Conservation (phyloP, 495 filamentous ascomycete species). For the Jackrogersella minutella region DNA sequence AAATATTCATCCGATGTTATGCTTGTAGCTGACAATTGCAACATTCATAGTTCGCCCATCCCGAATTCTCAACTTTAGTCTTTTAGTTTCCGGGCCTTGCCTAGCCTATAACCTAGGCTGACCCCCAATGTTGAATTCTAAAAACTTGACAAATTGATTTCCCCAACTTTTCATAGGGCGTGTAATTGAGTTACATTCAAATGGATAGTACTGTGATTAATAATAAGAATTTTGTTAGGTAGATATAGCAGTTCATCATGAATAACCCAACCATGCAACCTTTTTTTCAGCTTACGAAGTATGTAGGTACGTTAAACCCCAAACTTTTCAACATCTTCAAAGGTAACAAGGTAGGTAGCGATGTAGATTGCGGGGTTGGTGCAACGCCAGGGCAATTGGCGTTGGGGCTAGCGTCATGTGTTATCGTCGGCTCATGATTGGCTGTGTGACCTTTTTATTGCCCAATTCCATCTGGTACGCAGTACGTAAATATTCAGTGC, state of each 20-base stretch:
- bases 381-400: slow-evolving; percentile 22
- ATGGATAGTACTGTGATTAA: slow-evolving; percentile 8
- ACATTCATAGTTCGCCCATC: slow-evolving; percentile 9
- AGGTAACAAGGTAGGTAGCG: slow-evolving; percentile 4
- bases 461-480: slow-evolving; percentile 38
- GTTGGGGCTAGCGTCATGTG: slow-evolving; percentile 14
- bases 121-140: slow-evolving; percentile 22
- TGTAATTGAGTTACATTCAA: slow-evolving; percentile 32
- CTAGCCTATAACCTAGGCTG: background rate
- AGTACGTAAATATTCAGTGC: slow-evolving; percentile 35
- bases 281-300: slow-evolving; percentile 31
- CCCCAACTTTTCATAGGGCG: slow-evolving; percentile 4
- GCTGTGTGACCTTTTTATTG: slow-evolving; percentile 26
- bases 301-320: slow-evolving; percentile 16
- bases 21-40: slow-evolving; percentile 11
- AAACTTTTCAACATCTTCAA: slow-evolving; percentile 15
- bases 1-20: slow-evolving; percentile 4
- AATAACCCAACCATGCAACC: slow-evolving; percentile 23
- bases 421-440: slow-evolving; percentile 36
- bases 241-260: slow-evolving; percentile 10
- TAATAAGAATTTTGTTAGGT: background rate
- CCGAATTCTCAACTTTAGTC: slow-evolving; percentile 1
- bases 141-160: slow-evolving; percentile 33
- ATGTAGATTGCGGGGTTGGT: slow-evolving; percentile 41
- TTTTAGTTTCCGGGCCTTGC: slow-evolving; percentile 9